phyloP scores from a whole-genome alignment of 352 stramenopile genomes.

The Pythium scleroteichum region DNA sequence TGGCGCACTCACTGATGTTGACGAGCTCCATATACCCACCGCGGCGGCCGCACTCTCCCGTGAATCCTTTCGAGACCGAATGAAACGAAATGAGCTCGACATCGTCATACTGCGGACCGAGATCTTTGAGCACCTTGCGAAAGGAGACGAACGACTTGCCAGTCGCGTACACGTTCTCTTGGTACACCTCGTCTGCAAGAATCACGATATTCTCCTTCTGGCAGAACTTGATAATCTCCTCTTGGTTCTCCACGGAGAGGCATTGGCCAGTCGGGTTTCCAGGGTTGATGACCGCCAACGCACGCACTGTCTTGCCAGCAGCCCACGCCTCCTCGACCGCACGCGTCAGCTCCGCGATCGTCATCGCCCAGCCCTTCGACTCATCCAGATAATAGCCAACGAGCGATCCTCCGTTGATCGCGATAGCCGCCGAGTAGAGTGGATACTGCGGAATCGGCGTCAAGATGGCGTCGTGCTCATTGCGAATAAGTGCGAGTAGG shows the following conservation, averaged over 20 bases:
- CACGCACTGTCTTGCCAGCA: conserved; percentile 91
- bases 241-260: conserved; percentile 85
- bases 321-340: conserved; percentile 87
- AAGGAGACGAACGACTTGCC: conserved; percentile 94
- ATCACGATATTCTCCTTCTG: conserved; percentile 94
- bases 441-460: conserved; percentile 99
- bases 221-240: conserved; percentile 96
- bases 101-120: conserved; percentile 77
- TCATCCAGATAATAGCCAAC: conserved; percentile 98
- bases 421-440: conserved; percentile 98
- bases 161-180: conserved; percentile 98
- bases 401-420: conserved; percentile 93
- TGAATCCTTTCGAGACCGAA: conserved; percentile 98
- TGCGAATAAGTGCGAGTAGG: conserved; percentile 90
- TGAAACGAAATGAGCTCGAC: conserved; percentile 99
- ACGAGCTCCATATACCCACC: conserved; percentile 97
- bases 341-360: conserved; percentile 88
- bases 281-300: conserved; percentile 99
- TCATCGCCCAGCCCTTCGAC: conserved; percentile 90
- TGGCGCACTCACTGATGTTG: conserved; percentile 90
- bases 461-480: conserved; percentile 89
- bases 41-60: conserved; percentile 97
- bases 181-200: conserved; percentile 99
- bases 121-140: conserved; percentile 92
- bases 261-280: conserved; percentile 98